Evolutionary conservation across 106 monocot genomes (phyloP), one percentile per base, ranked within the genome.

Genomic region (Apostasia shenzhenica): DNA sequence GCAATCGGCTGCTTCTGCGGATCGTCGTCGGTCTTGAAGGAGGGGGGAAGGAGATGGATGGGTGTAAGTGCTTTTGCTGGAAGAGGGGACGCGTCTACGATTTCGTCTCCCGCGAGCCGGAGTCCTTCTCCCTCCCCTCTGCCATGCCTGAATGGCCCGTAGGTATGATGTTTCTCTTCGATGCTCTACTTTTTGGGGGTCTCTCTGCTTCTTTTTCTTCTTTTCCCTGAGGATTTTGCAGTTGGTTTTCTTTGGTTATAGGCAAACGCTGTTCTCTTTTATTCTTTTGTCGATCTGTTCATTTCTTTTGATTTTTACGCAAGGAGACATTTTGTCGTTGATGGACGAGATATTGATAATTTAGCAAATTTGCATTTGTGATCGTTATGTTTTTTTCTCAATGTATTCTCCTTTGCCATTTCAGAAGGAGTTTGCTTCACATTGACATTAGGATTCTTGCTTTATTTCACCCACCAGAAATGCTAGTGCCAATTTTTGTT

Each of bases 141-240:
- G 45, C 72, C 3, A 52, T 73, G 6, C 78, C 78, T 1, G 43
- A 73, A 48, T 79, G 78, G 78, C 78, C 78, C 8, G 51, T 68
- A 79, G 78, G 78, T 79, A 11, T 38, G 67, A 61, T 73, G 54
- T 78, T 66, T 50, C 14, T 48, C 1, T 47, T 12, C 5, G 48
- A 59, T 71, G 13, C 6, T 6, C 37, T 56, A 26, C 26, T 26
- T 26, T 26, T 26, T 26, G 45, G 13, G 11, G 48, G 26, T 46
- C 13, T 14, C 54, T 42, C 37, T 53, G 54, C 55, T 42, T 45
- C 12, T 6, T 11, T 42, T 56, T 10, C n/a, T 70, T 70, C n/a
- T 62, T 65, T 55, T 1, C 63, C 43, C 48, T 12, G 0, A 1
- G n/a, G 8, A n/a, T 67, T 69, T 75, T 49, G 38, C 37, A 42